Percentiles rank a stretch among this genome's conserved stretches.
phyloP scores from a whole-genome alignment of 2,329 filamentous ascomycete species.

The Zalaria sp. region DNA sequence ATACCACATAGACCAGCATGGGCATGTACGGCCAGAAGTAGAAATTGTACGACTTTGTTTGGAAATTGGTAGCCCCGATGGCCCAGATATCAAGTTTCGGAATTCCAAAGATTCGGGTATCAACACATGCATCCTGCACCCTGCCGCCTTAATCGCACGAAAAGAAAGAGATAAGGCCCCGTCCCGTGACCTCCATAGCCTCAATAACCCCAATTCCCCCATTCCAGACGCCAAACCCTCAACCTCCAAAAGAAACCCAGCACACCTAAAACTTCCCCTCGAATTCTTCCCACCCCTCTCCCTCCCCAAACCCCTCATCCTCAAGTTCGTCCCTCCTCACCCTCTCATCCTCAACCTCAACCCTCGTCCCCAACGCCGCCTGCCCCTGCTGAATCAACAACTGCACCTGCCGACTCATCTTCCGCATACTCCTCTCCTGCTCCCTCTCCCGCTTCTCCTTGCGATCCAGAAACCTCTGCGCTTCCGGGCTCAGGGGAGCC shows the following conservation, averaged over 20 bases:
- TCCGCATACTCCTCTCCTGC: conserved; percentile 63
- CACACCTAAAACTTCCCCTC: neutral
- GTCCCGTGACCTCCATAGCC: too few relatives aligned
- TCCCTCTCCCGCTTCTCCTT: conserved; percentile 61
- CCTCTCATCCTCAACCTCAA: conserved; percentile 23
- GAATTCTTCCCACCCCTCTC: conserved; percentile 7
- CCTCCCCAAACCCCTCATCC: conserved; percentile 15
- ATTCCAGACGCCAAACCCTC: too few relatives aligned
- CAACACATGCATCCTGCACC: too few relatives aligned
- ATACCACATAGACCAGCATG: too few relatives aligned
- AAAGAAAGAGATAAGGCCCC: too few relatives aligned
- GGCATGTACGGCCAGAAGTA: too few relatives aligned
- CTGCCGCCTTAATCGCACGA: neutral
- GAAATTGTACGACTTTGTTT: too few relatives aligned
- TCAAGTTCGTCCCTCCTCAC: neutral
- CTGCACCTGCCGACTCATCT: conserved; percentile 65
- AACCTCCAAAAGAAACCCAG: too few relatives aligned
- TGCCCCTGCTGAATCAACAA: conserved; percentile 83
- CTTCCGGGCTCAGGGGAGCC: conserved; percentile 42
- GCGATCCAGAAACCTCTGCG: conserved; percentile 58
- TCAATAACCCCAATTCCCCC: too few relatives aligned
- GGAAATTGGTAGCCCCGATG: too few relatives aligned
- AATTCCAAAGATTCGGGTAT: too few relatives aligned
- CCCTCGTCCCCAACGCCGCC: conserved; percentile 55
- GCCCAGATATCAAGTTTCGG: too few relatives aligned